phyloP scores from a whole-genome alignment of 2,329 filamentous ascomycete genomes.

The Xylaria sp. region DNA sequence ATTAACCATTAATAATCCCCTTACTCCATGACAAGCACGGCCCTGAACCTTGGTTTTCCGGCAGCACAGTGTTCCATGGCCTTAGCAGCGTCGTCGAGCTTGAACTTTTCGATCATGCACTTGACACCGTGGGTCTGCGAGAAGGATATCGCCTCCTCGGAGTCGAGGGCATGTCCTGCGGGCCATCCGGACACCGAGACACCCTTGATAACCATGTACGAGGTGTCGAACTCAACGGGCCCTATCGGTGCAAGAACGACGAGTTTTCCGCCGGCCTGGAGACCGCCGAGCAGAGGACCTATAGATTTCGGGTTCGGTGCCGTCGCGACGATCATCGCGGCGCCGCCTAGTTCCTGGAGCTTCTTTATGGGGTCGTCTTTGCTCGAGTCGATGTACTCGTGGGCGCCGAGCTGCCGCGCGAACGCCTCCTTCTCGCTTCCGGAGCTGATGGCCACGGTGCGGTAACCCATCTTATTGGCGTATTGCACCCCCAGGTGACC shows the following conservation, averaged over 20 bases:
- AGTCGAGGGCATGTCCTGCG: slow-evolving; percentile 66
- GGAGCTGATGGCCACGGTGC: slow-evolving; percentile 70
- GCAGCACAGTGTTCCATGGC: slow-evolving; percentile 50
- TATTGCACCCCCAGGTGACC: slow-evolving; percentile 81
- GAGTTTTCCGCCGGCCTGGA: slow-evolving; percentile 62
- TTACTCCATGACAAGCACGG: slow-evolving; percentile 50
- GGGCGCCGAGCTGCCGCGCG: slow-evolving; percentile 65
- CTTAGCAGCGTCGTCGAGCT: slow-evolving; percentile 56
- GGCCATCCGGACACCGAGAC: slow-evolving; percentile 68
- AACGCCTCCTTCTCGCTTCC: slow-evolving; percentile 72
- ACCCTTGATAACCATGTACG: slow-evolving; percentile 53
- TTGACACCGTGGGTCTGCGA: slow-evolving; percentile 65
- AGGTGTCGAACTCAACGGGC: slow-evolving; percentile 51
- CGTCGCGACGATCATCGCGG: slow-evolving; percentile 65
- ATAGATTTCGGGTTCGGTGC: slow-evolving; percentile 65
- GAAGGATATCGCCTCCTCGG: slow-evolving; percentile 71
- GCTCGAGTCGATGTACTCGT: slow-evolving; percentile 64
- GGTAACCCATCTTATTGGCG: slow-evolving; percentile 76
- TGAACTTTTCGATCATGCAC: slow-evolving; percentile 70
- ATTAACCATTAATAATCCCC: no score
- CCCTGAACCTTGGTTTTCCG: slow-evolving; percentile 53
- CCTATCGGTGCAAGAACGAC: slow-evolving; percentile 62
- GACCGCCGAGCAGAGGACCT: slow-evolving; percentile 56
- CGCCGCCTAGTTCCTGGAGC: slow-evolving; percentile 64
- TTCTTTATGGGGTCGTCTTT: slow-evolving; percentile 54